These are phyloP conservation scores for Dissoconium aciculare DNA, from an alignment of 2,329 filamentous ascomycete species.

Conservation along the genomic window DNA sequence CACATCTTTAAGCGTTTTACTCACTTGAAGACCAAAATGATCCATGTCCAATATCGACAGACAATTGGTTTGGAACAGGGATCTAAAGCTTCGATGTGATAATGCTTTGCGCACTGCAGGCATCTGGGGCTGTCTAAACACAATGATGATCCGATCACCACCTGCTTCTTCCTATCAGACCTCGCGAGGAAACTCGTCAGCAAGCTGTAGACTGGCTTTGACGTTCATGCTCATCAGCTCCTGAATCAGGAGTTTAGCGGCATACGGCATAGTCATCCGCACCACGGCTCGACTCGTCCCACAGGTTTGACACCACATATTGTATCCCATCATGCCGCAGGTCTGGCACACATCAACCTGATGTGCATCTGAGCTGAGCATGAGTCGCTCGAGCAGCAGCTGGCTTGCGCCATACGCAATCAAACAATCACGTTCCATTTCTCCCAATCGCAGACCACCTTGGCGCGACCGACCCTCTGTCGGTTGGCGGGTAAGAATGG, in stretches of 20 bases:
- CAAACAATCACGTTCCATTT: constrained; percentile 97
- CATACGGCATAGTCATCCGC: constrained; percentile 93
- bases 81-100: too few relatives aligned
- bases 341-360: constrained; percentile 85
- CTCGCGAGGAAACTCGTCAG: constrained; percentile 96
- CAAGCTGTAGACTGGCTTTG: constrained; percentile 76
- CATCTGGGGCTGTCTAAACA: too few relatives aligned
- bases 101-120: too few relatives aligned
- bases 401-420: constrained; percentile 95
- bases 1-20: too few relatives aligned
- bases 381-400: constrained; percentile 77
- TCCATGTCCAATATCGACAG: too few relatives aligned
- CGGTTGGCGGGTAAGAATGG: constrained; percentile 85
- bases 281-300: constrained; percentile 70
- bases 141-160: too few relatives aligned
- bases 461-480: constrained; percentile 89
- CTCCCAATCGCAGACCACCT: constrained; percentile 81
- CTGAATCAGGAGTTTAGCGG: constrained; percentile 88
- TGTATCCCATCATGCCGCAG: constrained; percentile 90
- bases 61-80: too few relatives aligned
- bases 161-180: too few relatives aligned
- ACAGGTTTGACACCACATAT: constrained; percentile 88
- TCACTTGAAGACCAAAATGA: too few relatives aligned
- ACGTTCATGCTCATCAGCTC: constrained; percentile 98
- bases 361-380: constrained; percentile 85